Conservation (phyloP, 306 rosid species). For the Canavalia gladiata region DNA sequence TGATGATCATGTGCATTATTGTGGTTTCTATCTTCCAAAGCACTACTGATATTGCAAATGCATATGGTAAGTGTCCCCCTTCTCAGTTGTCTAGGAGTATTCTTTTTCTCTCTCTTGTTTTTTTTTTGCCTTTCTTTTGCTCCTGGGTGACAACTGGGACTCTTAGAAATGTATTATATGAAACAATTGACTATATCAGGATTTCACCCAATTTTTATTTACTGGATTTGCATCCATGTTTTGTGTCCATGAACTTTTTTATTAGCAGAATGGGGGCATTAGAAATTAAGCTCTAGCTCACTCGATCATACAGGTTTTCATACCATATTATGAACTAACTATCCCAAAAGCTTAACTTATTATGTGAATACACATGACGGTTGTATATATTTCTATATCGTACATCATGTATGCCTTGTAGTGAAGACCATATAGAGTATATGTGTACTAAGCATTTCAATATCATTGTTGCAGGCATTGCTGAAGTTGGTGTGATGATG, state of each 20-base stretch:
- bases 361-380: no score
- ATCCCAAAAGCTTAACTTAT: no score
- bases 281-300: no score
- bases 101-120: neutral
- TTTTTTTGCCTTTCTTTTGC: neutral
- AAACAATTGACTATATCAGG: neutral
- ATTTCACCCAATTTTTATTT: constrained; percentile 10
- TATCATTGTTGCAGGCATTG: constrained; percentile 73
- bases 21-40: constrained; percentile 84
- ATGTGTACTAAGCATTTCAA: constrained; percentile 43
- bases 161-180: neutral
- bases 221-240: constrained; percentile 27
- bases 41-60: constrained; percentile 96
- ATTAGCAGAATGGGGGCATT: no score
- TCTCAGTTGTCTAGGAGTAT: constrained; percentile 35
- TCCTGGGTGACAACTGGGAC: constrained; percentile 15
- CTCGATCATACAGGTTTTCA: no score
- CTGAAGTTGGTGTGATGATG: constrained; percentile 99
- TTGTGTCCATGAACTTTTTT: constrained; percentile 24
- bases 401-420: neutral
- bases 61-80: constrained; percentile 73
- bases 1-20: constrained; percentile 89
- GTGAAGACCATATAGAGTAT: neutral
- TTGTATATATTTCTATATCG: neutral
- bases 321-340: no score